Percentiles rank a stretch among this genome's conserved stretches.
These are phyloP conservation scores for Stachybotrys chartarum DNA, from an alignment of 2,329 filamentous ascomycete genomes.

Conservation along the genomic window DNA sequence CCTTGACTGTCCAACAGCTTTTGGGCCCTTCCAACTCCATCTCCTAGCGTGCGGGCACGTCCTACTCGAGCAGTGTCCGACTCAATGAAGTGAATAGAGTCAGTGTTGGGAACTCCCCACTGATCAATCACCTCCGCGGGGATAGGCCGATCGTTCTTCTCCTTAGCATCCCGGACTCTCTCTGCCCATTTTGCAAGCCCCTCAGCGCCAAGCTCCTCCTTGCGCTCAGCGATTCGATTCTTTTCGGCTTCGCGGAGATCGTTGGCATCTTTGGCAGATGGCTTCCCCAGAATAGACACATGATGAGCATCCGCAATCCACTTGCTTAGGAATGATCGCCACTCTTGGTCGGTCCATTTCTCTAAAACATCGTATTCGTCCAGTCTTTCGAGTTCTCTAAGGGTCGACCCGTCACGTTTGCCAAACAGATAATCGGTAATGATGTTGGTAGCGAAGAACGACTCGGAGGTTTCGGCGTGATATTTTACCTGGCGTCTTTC, in stretches of 20 bases:
- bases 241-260: constrained; percentile 79
- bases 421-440: constrained; percentile 93
- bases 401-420: constrained; percentile 70
- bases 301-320: constrained; percentile 84
- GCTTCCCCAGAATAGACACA: constrained; percentile 80
- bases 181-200: constrained; percentile 69
- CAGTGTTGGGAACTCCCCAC: constrained; percentile 76
- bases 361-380: constrained; percentile 62
- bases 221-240: constrained; percentile 69
- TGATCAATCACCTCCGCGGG: constrained; percentile 72
- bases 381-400: constrained; percentile 51
- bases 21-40: constrained; percentile 63
- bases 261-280: constrained; percentile 70
- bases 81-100: constrained; percentile 92
- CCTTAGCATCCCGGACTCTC: constrained; percentile 75
- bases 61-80: constrained; percentile 81
- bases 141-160: constrained; percentile 82
- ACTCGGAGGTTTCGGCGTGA: constrained; percentile 71
- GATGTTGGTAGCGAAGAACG: constrained; percentile 76
- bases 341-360: constrained; percentile 75
- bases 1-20: constrained; percentile 64
- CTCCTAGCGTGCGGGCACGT: constrained; percentile 63
- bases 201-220: constrained; percentile 70
- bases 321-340: constrained; percentile 73
- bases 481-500: constrained; percentile 78